Base-by-base conservation (phyloP, 1,139 yeast species). In the Suhomyces guaymorum region DNA sequence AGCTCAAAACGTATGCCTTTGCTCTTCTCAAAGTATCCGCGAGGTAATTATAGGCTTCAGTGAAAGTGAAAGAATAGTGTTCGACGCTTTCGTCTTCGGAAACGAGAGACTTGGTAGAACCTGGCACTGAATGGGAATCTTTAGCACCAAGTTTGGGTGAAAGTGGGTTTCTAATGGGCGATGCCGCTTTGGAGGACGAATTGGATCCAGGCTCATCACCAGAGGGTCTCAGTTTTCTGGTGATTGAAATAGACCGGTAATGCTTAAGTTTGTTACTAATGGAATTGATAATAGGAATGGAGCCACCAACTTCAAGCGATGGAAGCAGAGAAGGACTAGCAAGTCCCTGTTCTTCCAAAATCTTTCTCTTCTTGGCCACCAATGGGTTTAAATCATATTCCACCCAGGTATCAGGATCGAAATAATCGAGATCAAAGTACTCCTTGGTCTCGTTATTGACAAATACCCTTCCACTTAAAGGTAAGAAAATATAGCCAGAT, bases 381-480 rank as follows among this genome's bases (percentile, higher is more conserved):
- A 86, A 62, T 0, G 96, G 96, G 30, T 84, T 82, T 24, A 88
- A 59, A 36, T 82, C 80, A 49, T 82, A 81, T 41, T 81, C 75
- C 8, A 77, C 80, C 97, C 97, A 89, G 10, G 79, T 76, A 10
- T 85, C 73, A 2, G 88, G 84, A 51, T 89, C 82, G 51, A 85
- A 89, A 47, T 77, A 85, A 61, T 89, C 95, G 27, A 88, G 56
- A 42, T 78, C 78, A 51, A 78, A 80, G 35, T 71, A 66, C 47
- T 80, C 78, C 25, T 71, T 67, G 0, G 84, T 75, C 4, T 70
- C 62, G 28, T 61, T 68, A 52, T 88, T 80, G 32, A 79, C 76
- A 54, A 88, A 88, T 28, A 87, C 80, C 20, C 79, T 69, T 4
- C 95, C 95, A 47, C 77, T 73, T 10, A 78, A 57, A 0, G 97